These are phyloP conservation scores for Cyclotella baltica DNA, from an alignment of 108 stramenopile species.

Conservation along the genomic window DNA sequence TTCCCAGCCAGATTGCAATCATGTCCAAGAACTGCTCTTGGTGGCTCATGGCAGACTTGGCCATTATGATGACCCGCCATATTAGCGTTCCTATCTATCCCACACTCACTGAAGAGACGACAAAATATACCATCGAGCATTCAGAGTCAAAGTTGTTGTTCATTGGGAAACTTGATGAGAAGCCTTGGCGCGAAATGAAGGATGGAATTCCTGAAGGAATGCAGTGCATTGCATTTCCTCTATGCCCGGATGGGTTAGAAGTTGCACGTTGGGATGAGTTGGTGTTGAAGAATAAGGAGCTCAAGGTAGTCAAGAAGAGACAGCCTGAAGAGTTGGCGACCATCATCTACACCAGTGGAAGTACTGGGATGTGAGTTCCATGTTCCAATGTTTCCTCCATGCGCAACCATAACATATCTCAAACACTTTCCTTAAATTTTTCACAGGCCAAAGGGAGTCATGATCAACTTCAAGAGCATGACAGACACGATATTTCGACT, in stretches of 20 bases:
- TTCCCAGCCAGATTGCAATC: constrained; percentile 68
- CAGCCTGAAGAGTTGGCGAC: constrained; percentile 79
- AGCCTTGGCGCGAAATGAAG: constrained; percentile 83
- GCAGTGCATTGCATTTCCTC: constrained; percentile 67
- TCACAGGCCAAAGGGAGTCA: constrained; percentile 79
- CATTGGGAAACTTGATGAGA: constrained; percentile 76
- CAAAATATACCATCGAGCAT: constrained; percentile 75
- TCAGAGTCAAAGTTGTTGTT: constrained; percentile 76
- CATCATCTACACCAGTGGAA: constrained; percentile 83
- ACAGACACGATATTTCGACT: constrained; percentile 60
- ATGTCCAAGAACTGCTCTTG: constrained; percentile 78
- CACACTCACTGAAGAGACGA: constrained; percentile 75
- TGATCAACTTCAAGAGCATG: constrained; percentile 72
- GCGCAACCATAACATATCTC: too few relatives aligned
- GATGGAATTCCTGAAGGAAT: constrained; percentile 65
- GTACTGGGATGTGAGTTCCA: constrained; percentile 71
- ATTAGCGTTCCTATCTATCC: constrained; percentile 74
- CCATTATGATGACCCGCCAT: constrained; percentile 76
- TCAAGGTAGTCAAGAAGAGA: constrained; percentile 59
- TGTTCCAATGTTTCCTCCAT: too few relatives aligned
- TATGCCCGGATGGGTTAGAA: constrained; percentile 58
- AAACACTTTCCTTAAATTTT: constrained; percentile 14
- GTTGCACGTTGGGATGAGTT: constrained; percentile 69
- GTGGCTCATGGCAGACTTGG: constrained; percentile 84
- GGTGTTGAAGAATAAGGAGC: constrained; percentile 35